Evolutionary conservation across 768 basidiomycete genomes (phyloP).

Genomic region (Boletales sp.): DNA sequence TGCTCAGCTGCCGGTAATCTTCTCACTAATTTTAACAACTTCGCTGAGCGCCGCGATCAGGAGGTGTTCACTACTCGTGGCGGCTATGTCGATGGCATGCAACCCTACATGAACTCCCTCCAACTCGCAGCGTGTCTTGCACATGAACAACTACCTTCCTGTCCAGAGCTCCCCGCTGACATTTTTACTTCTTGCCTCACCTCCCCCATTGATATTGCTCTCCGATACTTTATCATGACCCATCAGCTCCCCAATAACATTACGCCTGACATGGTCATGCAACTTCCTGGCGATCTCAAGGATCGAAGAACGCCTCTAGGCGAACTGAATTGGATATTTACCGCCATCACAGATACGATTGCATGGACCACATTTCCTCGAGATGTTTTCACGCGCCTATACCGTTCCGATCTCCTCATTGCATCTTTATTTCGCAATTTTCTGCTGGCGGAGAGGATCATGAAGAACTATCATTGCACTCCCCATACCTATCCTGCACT

Average conservation of each 20-base stretch:
- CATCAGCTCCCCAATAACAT: constrained; percentile 80
- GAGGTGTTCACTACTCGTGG: constrained; percentile 58
- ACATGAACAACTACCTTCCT: constrained; percentile 88
- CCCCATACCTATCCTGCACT: constrained; percentile 91
- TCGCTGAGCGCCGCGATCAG: constrained; percentile 71
- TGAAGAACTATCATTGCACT: constrained; percentile 97
- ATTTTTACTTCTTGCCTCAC: constrained; percentile 97
- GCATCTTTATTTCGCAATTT: constrained; percentile 97
- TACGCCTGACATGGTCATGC: constrained; percentile 87
- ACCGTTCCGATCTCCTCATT: constrained; percentile 92
- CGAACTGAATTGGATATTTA: constrained; percentile 99
- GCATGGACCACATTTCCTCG: constrained; percentile 97
- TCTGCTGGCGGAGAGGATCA: constrained; percentile 93
- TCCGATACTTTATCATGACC: constrained; percentile 90
- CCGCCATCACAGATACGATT: constrained; percentile 97
- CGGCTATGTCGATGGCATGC: constrained; percentile 54
- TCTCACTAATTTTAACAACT: constrained; percentile 80
- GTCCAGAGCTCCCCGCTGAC: constrained; percentile 95
- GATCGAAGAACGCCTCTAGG: constrained; percentile 95
- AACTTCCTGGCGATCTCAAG: constrained; percentile 94
- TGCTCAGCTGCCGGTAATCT: constrained; percentile 97
- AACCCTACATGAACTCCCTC: constrained; percentile 81
- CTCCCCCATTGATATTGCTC: constrained; percentile 95
- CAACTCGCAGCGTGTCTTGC: constrained; percentile 94
- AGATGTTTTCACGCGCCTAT: constrained; percentile 89